Evolutionary conservation across 2,329 filamentous ascomycete species (phyloP), one percentile per base, ranked within the genome.

Genomic region (Cytospora leucostoma): DNA sequence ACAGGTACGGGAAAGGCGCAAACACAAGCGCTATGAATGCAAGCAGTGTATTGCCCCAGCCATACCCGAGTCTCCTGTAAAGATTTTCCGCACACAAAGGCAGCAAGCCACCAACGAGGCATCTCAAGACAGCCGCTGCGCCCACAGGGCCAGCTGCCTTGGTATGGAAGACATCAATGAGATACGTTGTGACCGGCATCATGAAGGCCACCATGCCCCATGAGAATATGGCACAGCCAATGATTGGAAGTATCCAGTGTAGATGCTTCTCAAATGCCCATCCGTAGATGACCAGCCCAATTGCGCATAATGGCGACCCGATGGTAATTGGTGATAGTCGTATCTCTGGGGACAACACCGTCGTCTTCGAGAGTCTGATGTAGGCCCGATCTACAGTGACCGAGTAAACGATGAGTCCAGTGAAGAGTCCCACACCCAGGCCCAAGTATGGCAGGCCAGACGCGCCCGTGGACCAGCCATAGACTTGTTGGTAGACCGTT

Each of bases 361-460:
- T 38, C 1, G 38, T 49, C 10, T 49, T 51, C 4, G 38, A 13
- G 3, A 58, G 19, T 12, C 7, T 12, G 5, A 33, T 15, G 33
- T 51, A 60, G 6, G 49, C 34, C 32, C 62, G 70, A 60, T 76
- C 73, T 6, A 69, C 70, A 38, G 72, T 68, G 17, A 69, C 61
- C 21, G 72, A 74, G 56, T 73, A 73, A 15, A 70, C 59, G 1
- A 67, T 27, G n/a, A 74, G 69, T 27, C 72, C 71, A 5, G 71
- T 54, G 34, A 75, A 62, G 32, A 3, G 80, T 50, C 86, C 86
- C 15, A 86, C 79, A 1, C 81, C 80, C 0, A 88, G 80, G n/a
- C 85, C 85, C 8, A 88, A 71, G 70, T 88, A 86, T 0, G 85
- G 74, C 7, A 85, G 75, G 7, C 82, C 82, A 2, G 81, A 80